phyloP scores from a whole-genome alignment of 2,329 filamentous ascomycete genomes.

The Tolypocladium pustulatum region DNA sequence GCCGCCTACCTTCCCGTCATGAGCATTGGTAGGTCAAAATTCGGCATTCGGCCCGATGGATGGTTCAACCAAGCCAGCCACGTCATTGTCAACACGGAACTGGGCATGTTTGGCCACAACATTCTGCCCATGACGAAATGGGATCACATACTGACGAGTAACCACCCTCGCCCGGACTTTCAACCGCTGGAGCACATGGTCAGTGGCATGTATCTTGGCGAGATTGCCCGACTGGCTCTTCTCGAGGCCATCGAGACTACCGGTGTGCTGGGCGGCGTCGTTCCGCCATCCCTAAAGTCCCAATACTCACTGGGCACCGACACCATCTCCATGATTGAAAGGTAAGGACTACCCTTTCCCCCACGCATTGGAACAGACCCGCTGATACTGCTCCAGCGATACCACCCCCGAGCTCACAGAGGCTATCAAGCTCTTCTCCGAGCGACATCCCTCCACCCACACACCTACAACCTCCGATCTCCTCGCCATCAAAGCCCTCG shows the following conservation, averaged over 20 bases:
- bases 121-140: constrained; percentile 51
- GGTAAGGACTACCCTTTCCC: constrained; percentile 27
- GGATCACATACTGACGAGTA: constrained; percentile 42
- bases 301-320: constrained; percentile 52
- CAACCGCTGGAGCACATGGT: constrained; percentile 54
- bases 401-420: constrained; percentile 27
- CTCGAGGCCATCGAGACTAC: constrained; percentile 46
- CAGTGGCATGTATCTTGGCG: constrained; percentile 56
- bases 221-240: constrained; percentile 48
- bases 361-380: background rate
- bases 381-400: constrained; percentile 29
- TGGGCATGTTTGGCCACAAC: constrained; percentile 54
- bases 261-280: constrained; percentile 43
- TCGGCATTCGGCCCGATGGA: constrained; percentile 39
- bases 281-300: constrained; percentile 40
- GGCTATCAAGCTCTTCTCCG: constrained; percentile 37
- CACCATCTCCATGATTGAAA: constrained; percentile 45
- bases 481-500: constrained; percentile 38
- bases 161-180: constrained; percentile 46
- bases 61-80: constrained; percentile 51
- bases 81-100: constrained; percentile 57
- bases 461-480: constrained; percentile 36
- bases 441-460: constrained; percentile 36
- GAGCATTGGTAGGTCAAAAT: constrained; percentile 44
- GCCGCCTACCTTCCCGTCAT: constrained; percentile 52